phyloP scores from a whole-genome alignment of 306 rosid genomes.

The Dryas alaskensis region DNA sequence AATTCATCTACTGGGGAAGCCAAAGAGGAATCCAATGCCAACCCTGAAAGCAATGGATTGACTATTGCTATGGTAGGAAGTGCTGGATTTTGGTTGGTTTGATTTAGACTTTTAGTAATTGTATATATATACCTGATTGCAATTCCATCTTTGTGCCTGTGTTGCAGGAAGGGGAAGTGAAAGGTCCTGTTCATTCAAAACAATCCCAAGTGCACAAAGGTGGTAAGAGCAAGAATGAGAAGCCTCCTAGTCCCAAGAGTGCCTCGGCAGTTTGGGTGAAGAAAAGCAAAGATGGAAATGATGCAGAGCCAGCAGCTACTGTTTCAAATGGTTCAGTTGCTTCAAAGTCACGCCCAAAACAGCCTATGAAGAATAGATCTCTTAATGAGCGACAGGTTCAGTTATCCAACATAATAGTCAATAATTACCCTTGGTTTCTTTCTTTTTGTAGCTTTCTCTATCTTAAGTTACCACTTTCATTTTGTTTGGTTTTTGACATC shows the following conservation, averaged over 20 bases:
- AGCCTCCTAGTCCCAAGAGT: constrained; percentile 38
- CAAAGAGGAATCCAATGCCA: constrained; percentile 44
- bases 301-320: constrained; percentile 43
- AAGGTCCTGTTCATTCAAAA: constrained; percentile 33
- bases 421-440: constrained; percentile 14
- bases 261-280: constrained; percentile 35
- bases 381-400: constrained; percentile 51
- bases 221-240: constrained; percentile 54
- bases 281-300: constrained; percentile 63
- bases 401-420: constrained; percentile 42
- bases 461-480: background rate
- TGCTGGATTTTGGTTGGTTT: background rate
- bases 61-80: constrained; percentile 50
- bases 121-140: constrained; percentile 1
- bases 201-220: constrained; percentile 45
- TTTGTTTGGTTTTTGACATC: background rate
- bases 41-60: constrained; percentile 35
- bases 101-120: background rate
- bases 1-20: constrained; percentile 39
- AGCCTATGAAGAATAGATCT: constrained; percentile 47
- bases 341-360: constrained; percentile 46
- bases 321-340: constrained; percentile 57
- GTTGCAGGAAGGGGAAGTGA: constrained; percentile 51
- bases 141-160: constrained; percentile 25
- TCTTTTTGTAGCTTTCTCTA: constrained; percentile 13